phyloP scores from a whole-genome alignment of 331 rosid genomes.

The Dryas integrifolia region DNA sequence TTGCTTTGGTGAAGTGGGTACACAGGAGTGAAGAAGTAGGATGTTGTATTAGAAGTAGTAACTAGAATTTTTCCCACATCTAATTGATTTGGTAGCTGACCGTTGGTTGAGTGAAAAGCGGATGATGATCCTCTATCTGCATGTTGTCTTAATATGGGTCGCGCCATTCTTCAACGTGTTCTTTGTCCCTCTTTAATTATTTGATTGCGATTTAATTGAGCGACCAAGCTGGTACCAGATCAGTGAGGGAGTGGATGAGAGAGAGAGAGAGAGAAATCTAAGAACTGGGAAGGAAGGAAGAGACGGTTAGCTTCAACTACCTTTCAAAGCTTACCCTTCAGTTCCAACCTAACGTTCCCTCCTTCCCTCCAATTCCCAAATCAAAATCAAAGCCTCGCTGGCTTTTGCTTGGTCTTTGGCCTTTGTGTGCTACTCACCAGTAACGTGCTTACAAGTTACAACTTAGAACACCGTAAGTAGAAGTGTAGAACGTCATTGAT shows the following conservation, averaged over 20 bases:
- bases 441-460: neutral
- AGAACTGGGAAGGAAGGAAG: neutral
- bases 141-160: slow-evolving; percentile 14
- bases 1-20: neutral
- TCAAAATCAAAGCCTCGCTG: neutral
- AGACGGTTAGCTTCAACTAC: slow-evolving; percentile 41
- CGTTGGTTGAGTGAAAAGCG: slow-evolving; percentile 40
- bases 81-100: slow-evolving; percentile 50
- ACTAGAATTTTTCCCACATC: neutral
- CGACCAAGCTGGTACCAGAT: too few species aligned
- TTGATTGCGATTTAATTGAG: neutral
- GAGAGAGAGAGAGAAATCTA: neutral
- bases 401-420: too few species aligned
- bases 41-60: slow-evolving; percentile 2
- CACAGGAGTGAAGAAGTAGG: slow-evolving; percentile 13
- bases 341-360: slow-evolving; percentile 44
- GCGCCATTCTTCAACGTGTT: slow-evolving; percentile 21
- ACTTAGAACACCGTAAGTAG: too few species aligned
- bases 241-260: neutral
- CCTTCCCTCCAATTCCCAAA: slow-evolving; percentile 13
- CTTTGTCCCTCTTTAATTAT: neutral
- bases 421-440: too few species aligned
- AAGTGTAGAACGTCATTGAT: too few species aligned
- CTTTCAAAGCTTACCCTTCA: slow-evolving; percentile 40
- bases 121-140: slow-evolving; percentile 14